Evolutionary conservation across 768 basidiomycete species (phyloP).

Genomic region (Pleurotus citrinopileatus): DNA sequence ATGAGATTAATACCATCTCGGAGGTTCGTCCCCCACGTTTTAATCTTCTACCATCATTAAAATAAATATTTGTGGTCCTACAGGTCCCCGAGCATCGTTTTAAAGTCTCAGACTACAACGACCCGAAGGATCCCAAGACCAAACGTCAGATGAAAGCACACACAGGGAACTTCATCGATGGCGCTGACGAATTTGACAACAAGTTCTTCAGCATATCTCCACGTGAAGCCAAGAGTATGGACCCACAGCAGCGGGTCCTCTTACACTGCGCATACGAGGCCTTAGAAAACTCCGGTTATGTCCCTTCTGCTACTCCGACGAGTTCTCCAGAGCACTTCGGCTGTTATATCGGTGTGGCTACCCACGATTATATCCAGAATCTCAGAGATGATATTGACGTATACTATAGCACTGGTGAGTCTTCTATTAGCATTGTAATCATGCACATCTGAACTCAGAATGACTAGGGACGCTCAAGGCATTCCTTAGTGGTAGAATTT

Average conservation of each 20-base stretch:
- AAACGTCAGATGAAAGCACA: conserved; percentile 47
- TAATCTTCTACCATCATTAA: not conserved
- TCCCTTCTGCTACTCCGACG: conserved; percentile 52
- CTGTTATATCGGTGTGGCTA: conserved; percentile 67
- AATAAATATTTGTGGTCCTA: not conserved
- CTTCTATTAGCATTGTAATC: not conserved
- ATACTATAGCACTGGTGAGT: conserved; percentile 65
- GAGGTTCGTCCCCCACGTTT: conserved; percentile 39
- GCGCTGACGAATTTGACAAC: conserved; percentile 61
- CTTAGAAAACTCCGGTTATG: conserved; percentile 68
- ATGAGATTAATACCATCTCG: conserved; percentile 52
- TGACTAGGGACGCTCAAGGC: conserved; percentile 57
- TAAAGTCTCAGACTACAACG: conserved; percentile 36
- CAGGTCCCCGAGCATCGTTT: conserved; percentile 70
- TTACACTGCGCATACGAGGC: conserved; percentile 68
- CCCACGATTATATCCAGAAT: conserved; percentile 69
- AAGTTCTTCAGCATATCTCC: conserved; percentile 72
- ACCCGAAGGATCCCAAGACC: conserved; percentile 17
- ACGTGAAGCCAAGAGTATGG: conserved; percentile 73
- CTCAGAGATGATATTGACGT: conserved; percentile 60
- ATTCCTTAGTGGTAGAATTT: conserved; percentile 70
- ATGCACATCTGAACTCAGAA: not conserved
- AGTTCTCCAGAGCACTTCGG: conserved; percentile 56
- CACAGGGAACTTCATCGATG: conserved; percentile 63
- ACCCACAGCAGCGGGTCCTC: conserved; percentile 71